These are phyloP conservation scores for Naganishia sp. DNA, from an alignment of 1,284 basidiomycete species.

Conservation along the genomic window DNA sequence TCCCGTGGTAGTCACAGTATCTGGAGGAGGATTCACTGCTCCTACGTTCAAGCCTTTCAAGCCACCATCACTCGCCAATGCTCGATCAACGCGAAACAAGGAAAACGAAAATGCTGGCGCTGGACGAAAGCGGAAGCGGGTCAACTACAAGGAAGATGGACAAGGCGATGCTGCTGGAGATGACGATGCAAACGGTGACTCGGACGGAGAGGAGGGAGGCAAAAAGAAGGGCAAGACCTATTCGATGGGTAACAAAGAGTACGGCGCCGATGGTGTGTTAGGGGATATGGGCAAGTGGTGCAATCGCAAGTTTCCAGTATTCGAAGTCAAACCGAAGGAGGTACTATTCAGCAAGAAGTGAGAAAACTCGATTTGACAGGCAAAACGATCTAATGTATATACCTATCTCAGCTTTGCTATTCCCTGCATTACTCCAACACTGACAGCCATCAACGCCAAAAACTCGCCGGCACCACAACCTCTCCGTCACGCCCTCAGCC, in stretches of 20 bases:
- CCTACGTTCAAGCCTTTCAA: conserved; percentile 69
- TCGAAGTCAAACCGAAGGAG: conserved; percentile 76
- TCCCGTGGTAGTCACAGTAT: conserved; percentile 19
- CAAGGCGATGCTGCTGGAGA: conserved; percentile 61
- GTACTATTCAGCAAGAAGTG: conserved; percentile 59
- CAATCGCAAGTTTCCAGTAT: conserved; percentile 77
- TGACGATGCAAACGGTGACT: conserved; percentile 49
- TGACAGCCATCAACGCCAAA: conserved; percentile 82
- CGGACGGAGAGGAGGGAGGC: conserved; percentile 57
- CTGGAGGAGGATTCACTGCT: conserved; percentile 45
- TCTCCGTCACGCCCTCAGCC: conserved; percentile 66
- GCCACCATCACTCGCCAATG: conserved; percentile 61
- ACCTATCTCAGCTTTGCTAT: conserved; percentile 3
- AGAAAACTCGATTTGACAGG: conserved; percentile 10
- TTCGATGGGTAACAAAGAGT: conserved; percentile 56
- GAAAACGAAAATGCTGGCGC: conserved; percentile 60
- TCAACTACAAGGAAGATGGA: conserved; percentile 64
- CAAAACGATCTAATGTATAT: background rate
- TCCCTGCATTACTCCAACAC: conserved; percentile 39
- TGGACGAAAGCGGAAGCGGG: conserved; percentile 72
- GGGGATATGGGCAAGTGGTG: conserved; percentile 56
- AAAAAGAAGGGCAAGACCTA: conserved; percentile 60
- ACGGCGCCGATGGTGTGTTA: conserved; percentile 53
- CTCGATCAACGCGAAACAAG: conserved; percentile 28
- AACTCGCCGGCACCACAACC: conserved; percentile 62